phyloP scores from a whole-genome alignment of 495 filamentous ascomycete genomes.

The Penicillium malachiteum region DNA sequence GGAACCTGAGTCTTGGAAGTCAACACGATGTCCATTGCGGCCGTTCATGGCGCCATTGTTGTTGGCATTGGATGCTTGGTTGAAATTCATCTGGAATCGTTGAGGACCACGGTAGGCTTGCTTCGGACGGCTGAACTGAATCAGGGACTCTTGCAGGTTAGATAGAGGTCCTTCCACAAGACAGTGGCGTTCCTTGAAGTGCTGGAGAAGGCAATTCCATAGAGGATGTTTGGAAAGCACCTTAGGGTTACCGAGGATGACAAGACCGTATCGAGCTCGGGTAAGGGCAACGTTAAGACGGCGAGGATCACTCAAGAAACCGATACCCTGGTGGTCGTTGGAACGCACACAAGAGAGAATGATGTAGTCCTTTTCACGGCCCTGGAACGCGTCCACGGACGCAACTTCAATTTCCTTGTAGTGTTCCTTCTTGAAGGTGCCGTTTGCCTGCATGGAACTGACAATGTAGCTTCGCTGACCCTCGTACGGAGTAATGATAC shows the following conservation, averaged over 20 bases:
- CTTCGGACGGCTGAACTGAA: slow-evolving; percentile 94
- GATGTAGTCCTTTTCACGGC: slow-evolving; percentile 98
- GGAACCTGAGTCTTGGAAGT: slow-evolving; percentile 82
- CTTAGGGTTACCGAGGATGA: slow-evolving; percentile 97
- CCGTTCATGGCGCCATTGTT: slow-evolving; percentile 46
- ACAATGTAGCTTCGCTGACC: slow-evolving; percentile 98
- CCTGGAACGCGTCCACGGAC: slow-evolving; percentile 98
- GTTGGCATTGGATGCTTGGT: slow-evolving; percentile 58
- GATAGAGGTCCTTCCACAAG: slow-evolving; percentile 96
- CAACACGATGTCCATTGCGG: slow-evolving; percentile 57
- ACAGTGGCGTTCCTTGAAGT: slow-evolving; percentile 97
- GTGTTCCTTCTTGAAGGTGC: slow-evolving; percentile 95
- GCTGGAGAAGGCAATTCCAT: slow-evolving; percentile 93
- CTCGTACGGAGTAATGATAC: slow-evolving; percentile 98
- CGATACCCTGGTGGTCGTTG: slow-evolving; percentile 98
- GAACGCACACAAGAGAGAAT: slow-evolving; percentile 97
- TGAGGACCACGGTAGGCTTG: slow-evolving; percentile 88
- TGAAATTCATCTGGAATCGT: slow-evolving; percentile 81
- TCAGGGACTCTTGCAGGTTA: slow-evolving; percentile 89
- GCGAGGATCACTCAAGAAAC: slow-evolving; percentile 96
- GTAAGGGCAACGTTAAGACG: slow-evolving; percentile 99
- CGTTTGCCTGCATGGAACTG: slow-evolving; percentile 96
- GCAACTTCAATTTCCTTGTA: slow-evolving; percentile 99
- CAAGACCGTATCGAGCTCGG: slow-evolving; percentile 91
- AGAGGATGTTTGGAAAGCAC: slow-evolving; percentile 96